Percentiles rank a stretch among this genome's conserved stretches.
Conservation (phyloP, 805 yeast genomes). For the Lipomyces starkeyi region DNA sequence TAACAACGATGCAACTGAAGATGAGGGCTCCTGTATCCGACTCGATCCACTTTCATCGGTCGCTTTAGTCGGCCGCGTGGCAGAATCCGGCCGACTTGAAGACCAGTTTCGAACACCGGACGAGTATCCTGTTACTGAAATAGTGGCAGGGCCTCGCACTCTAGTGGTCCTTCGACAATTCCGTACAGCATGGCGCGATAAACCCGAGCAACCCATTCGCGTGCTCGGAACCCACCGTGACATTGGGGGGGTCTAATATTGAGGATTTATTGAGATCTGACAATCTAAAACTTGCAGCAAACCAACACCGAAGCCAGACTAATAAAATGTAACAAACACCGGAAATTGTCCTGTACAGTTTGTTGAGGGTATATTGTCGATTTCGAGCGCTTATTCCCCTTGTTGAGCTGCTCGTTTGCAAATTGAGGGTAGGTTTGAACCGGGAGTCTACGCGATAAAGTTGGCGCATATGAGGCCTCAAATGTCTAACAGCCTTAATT, state of each 20-base stretch:
- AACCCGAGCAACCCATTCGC: background rate
- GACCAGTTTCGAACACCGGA: conserved; percentile 11
- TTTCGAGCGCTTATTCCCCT: background rate
- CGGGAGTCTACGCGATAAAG: background rate
- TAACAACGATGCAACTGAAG: conserved; percentile 17
- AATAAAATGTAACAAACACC: background rate
- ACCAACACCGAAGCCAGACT: background rate
- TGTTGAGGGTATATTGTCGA: background rate
- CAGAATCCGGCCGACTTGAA: conserved; percentile 2
- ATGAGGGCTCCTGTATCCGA: background rate
- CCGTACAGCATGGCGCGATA: background rate
- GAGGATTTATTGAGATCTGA: background rate
- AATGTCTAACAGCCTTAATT: background rate
- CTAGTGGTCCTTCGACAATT: background rate
- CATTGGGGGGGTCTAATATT: background rate
- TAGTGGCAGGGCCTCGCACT: conserved; percentile 14
- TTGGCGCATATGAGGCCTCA: background rate
- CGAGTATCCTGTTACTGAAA: conserved; percentile 14
- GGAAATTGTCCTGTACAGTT: background rate
- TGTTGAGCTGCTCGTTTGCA: too few relatives aligned
- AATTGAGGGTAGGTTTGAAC: background rate
- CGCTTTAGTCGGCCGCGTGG: background rate
- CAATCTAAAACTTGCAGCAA: background rate
- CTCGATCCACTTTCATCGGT: background rate
- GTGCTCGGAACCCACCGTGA: background rate